phyloP scores from a whole-genome alignment of 225 moss, liverwort and hornwort species.

The Thuidium tamariscinum region DNA sequence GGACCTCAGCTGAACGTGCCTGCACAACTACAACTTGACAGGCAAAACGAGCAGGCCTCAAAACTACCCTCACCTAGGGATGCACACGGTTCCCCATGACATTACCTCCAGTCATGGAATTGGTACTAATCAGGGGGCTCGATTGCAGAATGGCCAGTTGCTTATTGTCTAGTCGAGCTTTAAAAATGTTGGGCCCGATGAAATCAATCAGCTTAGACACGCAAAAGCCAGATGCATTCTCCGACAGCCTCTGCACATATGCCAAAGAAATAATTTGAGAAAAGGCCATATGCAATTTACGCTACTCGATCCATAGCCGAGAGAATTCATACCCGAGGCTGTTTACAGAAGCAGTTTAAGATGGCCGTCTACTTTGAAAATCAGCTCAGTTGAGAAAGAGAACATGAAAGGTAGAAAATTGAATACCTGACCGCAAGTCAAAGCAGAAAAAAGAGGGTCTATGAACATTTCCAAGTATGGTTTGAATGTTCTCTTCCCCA shows the following conservation, averaged over 20 bases:
- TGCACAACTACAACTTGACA: background rate
- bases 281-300: background rate
- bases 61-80: constrained; percentile 2
- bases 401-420: background rate
- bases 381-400: background rate
- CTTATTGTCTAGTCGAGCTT: constrained; percentile 50
- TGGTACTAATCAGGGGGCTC: constrained; percentile 31
- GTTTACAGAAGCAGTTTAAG: background rate
- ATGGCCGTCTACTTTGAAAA: background rate
- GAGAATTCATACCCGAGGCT: background rate
- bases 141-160: constrained; percentile 44
- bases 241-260: constrained; percentile 55
- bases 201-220: constrained; percentile 62
- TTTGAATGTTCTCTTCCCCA: constrained; percentile 67
- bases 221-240: constrained; percentile 67
- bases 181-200: constrained; percentile 69
- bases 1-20: background rate
- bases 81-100: constrained; percentile 5
- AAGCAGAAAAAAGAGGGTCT: constrained; percentile 58
- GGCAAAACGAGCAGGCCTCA: background rate
- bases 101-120: constrained; percentile 12
- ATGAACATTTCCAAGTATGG: constrained; percentile 64
- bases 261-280: background rate
- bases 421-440: constrained; percentile 65
- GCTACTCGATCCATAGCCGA: background rate